Percentiles rank a stretch among this genome's conserved stretches.
phyloP scores from a whole-genome alignment of 805 yeast genomes.

The Pichia paraexigua region DNA sequence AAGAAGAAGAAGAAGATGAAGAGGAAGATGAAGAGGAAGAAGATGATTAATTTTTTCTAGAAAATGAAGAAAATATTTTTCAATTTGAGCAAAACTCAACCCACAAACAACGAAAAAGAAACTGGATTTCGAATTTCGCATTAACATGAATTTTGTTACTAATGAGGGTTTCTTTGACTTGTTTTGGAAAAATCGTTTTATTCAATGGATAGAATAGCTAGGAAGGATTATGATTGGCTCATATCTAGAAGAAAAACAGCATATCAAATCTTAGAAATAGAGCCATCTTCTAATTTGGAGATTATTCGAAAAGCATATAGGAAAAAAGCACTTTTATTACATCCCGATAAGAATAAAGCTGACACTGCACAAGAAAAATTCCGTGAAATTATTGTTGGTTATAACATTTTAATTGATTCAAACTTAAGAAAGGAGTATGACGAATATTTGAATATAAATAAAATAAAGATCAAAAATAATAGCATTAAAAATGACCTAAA shows the following conservation, averaged over 20 bases:
- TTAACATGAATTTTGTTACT: neutral
- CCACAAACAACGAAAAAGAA: neutral
- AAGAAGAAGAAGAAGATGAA: neutral
- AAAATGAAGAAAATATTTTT: too few relatives aligned
- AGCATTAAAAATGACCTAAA: constrained; percentile 1
- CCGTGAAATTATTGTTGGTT: constrained; percentile 23
- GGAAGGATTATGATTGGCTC: constrained; percentile 14
- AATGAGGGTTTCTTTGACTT: neutral
- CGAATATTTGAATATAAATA: constrained; percentile 5
- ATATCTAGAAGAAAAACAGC: constrained; percentile 10
- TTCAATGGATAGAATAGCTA: constrained; percentile 4
- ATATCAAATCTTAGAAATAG: constrained; percentile 11
- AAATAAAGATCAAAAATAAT: neutral
- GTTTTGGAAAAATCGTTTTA: neutral
- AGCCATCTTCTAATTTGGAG: neutral
- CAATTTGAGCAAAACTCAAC: neutral
- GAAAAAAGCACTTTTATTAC: constrained; percentile 24
- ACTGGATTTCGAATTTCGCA: neutral
- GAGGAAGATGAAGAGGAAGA: too few relatives aligned
- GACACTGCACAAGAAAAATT: constrained; percentile 23
- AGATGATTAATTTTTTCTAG: too few relatives aligned
- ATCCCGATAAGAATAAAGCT: constrained; percentile 30
- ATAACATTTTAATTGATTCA: constrained; percentile 16
- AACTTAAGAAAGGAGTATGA: constrained; percentile 19
- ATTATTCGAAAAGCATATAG: constrained; percentile 25